Evolutionary conservation across 495 filamentous ascomycete genomes (phyloP), one percentile per base, ranked within the genome.

Genomic region (Aspergillus leporis): DNA sequence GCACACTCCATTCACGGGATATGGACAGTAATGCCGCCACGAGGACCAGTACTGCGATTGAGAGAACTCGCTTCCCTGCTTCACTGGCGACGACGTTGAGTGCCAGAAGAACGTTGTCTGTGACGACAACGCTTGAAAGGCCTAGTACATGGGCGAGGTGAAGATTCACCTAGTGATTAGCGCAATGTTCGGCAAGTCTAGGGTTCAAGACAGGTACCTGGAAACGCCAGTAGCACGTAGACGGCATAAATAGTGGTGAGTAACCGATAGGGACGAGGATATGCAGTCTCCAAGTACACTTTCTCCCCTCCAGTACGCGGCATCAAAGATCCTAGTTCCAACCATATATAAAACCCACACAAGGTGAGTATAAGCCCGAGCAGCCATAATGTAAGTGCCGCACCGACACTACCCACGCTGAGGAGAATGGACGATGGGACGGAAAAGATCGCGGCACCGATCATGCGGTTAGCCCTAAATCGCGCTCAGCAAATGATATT

Each of bases 1-100:
- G 48, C 8, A 51, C 21, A 19, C 48, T 51, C 48, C 48, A 51
- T n/a, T 51, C 48, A 19, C 48, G 48, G n/a, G 25, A 30, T 4
- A 22, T 51, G 1, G 30, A 32, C 3, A 30, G 48, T 7, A 30
- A 1, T 28, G 25, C 48, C 1, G 30, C 1, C 13, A 51, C 30
- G 2, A 22, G n/a, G 9, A 19, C 23, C 0, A 51, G 22, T 2
- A 51, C 25, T 18, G 23, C 48, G 8, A 51, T 19, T 19, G 48
- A 30, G 18, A 31, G 3, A 7, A 51, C 6, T n/a, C 48, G 21
- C 23, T 51, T 30, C 1, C 25, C 30, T 14, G 30, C 23, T 5
- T 51, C 48, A 16, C 12, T 28, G 25, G 48, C 25, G 8, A 22
- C 8, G 22, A 31, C 22, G 14, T 31, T 14, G 22, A 51, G 16